A percentile compares a stretch with the other conserved stretches of the same genome.
Evolutionary conservation across 768 basidiomycete species (phyloP).

Genomic region (Suillus decipiens): DNA sequence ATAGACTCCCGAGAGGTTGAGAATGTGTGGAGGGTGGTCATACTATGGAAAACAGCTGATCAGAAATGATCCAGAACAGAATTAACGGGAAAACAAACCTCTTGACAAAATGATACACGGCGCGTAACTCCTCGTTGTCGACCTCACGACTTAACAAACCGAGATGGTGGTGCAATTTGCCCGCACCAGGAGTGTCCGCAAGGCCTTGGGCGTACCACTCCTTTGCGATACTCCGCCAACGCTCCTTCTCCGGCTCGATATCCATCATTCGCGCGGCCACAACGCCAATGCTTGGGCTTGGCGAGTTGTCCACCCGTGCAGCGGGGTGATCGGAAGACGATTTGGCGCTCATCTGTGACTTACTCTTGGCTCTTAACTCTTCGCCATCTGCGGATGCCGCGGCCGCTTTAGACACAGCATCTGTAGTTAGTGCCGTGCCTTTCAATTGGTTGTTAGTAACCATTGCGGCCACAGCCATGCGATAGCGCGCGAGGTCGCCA

Average conservation of each 20-base stretch:
- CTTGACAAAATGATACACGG: constrained; percentile 92
- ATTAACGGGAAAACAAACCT: constrained; percentile 55
- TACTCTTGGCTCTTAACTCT: constrained; percentile 38
- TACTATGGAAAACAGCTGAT: constrained; percentile 44
- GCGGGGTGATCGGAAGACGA: constrained; percentile 49
- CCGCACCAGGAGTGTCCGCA: constrained; percentile 88
- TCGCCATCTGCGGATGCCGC: constrained; percentile 29
- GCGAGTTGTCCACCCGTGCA: constrained; percentile 63
- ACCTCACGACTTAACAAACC: constrained; percentile 85
- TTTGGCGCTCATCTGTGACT: constrained; percentile 25
- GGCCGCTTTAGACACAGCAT: constrained; percentile 53
- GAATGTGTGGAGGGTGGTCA: constrained; percentile 91
- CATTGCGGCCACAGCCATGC: constrained; percentile 94
- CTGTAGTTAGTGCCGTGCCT: constrained; percentile 50
- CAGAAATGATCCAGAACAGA: constrained; percentile 5
- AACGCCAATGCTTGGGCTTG: constrained; percentile 78
- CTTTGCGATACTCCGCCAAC: constrained; percentile 85
- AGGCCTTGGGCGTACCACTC: constrained; percentile 94
- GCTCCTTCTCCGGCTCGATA: constrained; percentile 88
- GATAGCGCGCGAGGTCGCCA: constrained; percentile 92
- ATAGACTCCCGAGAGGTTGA: constrained; percentile 87
- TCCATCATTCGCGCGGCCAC: constrained; percentile 81
- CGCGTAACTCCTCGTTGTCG: constrained; percentile 78
- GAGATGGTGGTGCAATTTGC: constrained; percentile 92
- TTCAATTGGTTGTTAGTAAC: constrained; percentile 51